A percentile compares a stretch with the other conserved stretches of the same genome.
phyloP scores from a whole-genome alignment of 23 red algal species.

The Gracilaria vermiculophylla region DNA sequence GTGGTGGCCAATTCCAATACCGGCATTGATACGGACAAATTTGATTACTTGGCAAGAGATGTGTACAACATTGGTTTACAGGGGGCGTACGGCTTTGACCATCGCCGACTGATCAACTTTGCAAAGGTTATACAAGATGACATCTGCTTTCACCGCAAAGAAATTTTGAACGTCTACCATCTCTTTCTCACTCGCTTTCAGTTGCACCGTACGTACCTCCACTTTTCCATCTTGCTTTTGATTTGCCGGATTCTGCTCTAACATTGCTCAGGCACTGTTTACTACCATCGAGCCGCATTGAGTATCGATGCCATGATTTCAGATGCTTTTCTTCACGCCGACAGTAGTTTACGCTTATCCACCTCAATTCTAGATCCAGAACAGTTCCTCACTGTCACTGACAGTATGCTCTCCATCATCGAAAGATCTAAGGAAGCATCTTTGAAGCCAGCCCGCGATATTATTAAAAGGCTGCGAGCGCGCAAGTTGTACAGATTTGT shows the following conservation, averaged over 20 bases:
- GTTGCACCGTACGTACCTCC: conserved; percentile 73
- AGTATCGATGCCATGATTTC: conserved; percentile 83
- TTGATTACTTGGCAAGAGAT: conserved; percentile 94
- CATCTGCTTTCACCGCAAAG: conserved; percentile 88
- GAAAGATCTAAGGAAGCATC: conserved; percentile 69
- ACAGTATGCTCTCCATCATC: conserved; percentile 73
- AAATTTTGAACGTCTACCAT: conserved; percentile 91
- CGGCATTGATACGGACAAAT: conserved; percentile 92
- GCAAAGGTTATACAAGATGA: conserved; percentile 74
- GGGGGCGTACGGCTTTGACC: conserved; percentile 86
- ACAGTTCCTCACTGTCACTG: conserved; percentile 74
- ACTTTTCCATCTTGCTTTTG: not conserved
- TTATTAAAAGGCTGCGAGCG: conserved; percentile 67
- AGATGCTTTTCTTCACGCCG: conserved; percentile 86
- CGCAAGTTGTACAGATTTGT: conserved; percentile 90
- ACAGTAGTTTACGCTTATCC: conserved; percentile 66
- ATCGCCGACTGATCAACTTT: conserved; percentile 78
- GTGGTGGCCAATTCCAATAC: conserved; percentile 82
- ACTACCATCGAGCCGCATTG: conserved; percentile 83
- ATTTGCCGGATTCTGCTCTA: not conserved
- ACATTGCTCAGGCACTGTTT: conserved; percentile 46
- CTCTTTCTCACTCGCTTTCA: conserved; percentile 88
- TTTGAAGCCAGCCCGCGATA: conserved; percentile 49
- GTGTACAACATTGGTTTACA: conserved; percentile 57
- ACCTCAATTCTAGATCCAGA: conserved; percentile 63